phyloP scores from a whole-genome alignment of 208 protist species.

The Trypanosoma rangeli region DNA sequence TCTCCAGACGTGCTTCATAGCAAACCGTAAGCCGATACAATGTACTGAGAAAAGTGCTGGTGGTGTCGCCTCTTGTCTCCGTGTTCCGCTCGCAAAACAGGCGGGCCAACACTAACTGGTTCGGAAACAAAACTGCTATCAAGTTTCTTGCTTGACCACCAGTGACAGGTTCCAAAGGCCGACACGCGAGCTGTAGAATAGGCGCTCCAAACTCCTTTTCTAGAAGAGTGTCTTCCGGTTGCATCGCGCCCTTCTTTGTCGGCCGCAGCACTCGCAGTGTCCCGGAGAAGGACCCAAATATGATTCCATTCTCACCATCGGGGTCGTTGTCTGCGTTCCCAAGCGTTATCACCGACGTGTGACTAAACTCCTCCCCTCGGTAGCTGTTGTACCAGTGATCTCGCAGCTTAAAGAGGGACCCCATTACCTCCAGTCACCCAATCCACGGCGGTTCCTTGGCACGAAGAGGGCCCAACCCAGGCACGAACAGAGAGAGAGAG shows the following conservation, averaged over 20 bases:
- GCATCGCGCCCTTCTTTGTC: slow-evolving; percentile 47
- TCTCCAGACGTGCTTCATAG: slow-evolving; percentile 59
- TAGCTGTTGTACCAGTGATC: slow-evolving; percentile 90
- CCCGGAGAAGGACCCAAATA: slow-evolving; percentile 86
- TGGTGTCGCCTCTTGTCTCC: background rate
- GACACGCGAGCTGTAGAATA: slow-evolving; percentile 85
- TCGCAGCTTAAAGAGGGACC: slow-evolving; percentile 89
- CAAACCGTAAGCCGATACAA: slow-evolving; percentile 50
- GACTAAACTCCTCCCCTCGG: slow-evolving; percentile 76
- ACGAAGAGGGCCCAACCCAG: no score
- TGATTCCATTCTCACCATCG: slow-evolving; percentile 52
- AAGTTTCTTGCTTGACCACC: slow-evolving; percentile 43
- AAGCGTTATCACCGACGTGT: slow-evolving; percentile 45
- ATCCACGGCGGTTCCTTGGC: no score
- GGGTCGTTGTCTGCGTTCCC: slow-evolving; percentile 77
- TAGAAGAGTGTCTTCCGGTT: slow-evolving; percentile 70
- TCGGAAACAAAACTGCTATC: slow-evolving; percentile 82
- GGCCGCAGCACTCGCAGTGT: slow-evolving; percentile 82
- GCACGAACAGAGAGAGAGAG: background rate
- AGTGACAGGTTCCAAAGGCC: slow-evolving; percentile 55
- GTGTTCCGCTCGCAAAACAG: slow-evolving; percentile 29
- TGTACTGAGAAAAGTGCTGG: slow-evolving; percentile 9
- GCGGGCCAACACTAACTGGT: slow-evolving; percentile 60
- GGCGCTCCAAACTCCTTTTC: slow-evolving; percentile 86
- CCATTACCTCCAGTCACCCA: slow-evolving; percentile 42